Base-by-base conservation (phyloP, 352 stramenopile species). In the Pelagophyceae sp. region DNA sequence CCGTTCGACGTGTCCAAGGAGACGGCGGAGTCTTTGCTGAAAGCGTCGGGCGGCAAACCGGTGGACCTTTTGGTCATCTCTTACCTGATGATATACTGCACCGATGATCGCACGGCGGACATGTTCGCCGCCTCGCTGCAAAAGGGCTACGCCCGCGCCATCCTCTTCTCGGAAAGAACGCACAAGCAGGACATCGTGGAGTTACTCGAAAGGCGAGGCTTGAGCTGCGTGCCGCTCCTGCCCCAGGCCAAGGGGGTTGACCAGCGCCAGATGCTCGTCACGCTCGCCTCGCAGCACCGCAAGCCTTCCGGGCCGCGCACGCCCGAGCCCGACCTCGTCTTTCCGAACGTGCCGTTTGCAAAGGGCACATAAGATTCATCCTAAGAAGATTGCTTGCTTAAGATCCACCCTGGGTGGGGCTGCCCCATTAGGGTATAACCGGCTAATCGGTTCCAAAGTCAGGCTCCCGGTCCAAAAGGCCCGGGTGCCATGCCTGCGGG, bases 321-420 rank as follows among this genome's bases (percentile, higher is more conserved):
- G 61, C 5, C 29, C 61, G 61, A 37, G 15, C 11, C 61, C 33
- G 37, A 6, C 35, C 38, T 72, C 20, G 35, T 58, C 35, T 74
- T 74, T 37, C 67, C 67, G 27, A 74, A 74, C 38, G 67, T 74
- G 11, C 67, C 67, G 35, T 74, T 74, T 37, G 67, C 67, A 11
- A 33, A 37, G 15, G 67, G 67, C 67, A 74, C 67, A 33, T 74
- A 74, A 35, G 2, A 54, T 2, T 2, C 51, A 54, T 54, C 11
- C 23, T 54, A 54, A n/a, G n/a, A n/a, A n/a, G n/a, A n/a, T n/a
- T n/a, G n/a, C n/a, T n/a, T n/a, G n/a, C n/a, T n/a, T n/a, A n/a
- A n/a, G n/a, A n/a, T n/a, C n/a, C n/a, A n/a, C n/a, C n/a, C n/a
- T n/a, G n/a, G n/a, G n/a, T n/a, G n/a, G n/a, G n/a, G n/a, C n/a